These are phyloP conservation scores for Hypericum androsaemum DNA, from an alignment of 345 rosid genomes.

Conservation along the genomic window DNA sequence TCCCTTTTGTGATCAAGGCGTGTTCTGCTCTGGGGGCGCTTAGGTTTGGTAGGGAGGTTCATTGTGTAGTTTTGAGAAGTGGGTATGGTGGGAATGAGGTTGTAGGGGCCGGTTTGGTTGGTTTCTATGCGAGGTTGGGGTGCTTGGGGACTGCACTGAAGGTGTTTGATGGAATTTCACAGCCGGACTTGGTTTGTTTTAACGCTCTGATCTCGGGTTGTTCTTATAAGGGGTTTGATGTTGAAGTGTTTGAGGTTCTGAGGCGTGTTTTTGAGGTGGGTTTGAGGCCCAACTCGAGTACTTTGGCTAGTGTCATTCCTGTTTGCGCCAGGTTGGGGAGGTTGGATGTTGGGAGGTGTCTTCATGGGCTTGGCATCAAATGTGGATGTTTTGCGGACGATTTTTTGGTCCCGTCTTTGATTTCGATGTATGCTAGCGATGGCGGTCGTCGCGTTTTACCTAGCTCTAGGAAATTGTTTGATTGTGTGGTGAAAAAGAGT, in stretches of 20 bases:
- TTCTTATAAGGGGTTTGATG: conserved; percentile 14
- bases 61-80: conserved; percentile 32
- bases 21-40: conserved; percentile 26
- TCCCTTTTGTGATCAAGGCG: conserved; percentile 43
- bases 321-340: conserved; percentile 13
- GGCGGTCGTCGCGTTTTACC: conserved; percentile 10
- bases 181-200: conserved; percentile 22
- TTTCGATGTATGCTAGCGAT: conserved; percentile 36
- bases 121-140: conserved; percentile 14
- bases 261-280: conserved; percentile 6
- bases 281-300: conserved; percentile 19
- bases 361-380: conserved; percentile 20
- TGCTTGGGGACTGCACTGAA: conserved; percentile 7
- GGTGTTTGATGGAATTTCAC: conserved; percentile 14
- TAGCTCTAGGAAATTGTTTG: conserved; percentile 28
- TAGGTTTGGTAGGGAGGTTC: conserved; percentile 26
- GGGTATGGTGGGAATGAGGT: conserved; percentile 32
- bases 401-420: conserved; percentile 34
- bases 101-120: conserved; percentile 17
- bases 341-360: conserved; percentile 11
- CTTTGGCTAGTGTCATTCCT: conserved; percentile 18
- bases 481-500: conserved; percentile 17
- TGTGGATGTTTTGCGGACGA: conserved; percentile 11
- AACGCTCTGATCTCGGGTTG: conserved; percentile 21
- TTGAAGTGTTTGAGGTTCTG: conserved; percentile 7